A percentile compares a stretch with the other conserved stretches of the same genome.
Conservation (phyloP, 441 rosid species). For the Lepidium campestre region DNA sequence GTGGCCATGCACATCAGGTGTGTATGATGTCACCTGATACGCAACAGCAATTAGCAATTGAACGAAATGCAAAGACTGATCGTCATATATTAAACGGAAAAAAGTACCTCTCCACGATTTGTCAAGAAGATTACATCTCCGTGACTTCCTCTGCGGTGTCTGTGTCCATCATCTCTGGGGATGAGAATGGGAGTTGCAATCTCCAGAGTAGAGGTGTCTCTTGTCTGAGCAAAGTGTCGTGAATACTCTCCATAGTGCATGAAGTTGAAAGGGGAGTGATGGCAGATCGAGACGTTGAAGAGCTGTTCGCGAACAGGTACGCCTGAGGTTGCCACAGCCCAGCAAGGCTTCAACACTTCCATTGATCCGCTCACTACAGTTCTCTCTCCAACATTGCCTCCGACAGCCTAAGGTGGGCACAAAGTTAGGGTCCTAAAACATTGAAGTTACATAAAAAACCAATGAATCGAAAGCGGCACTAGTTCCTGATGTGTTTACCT, state of each 20-base stretch:
- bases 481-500: slow-evolving; percentile 39
- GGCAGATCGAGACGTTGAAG: slow-evolving; percentile 93
- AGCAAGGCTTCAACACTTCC: slow-evolving; percentile 94
- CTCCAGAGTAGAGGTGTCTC: slow-evolving; percentile 67
- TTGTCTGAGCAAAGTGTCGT: slow-evolving; percentile 57
- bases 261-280: slow-evolving; percentile 71
- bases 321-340: slow-evolving; percentile 99
- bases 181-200: slow-evolving; percentile 96
- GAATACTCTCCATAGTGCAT: slow-evolving; percentile 79
- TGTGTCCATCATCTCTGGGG: slow-evolving; percentile 78
- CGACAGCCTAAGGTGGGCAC: slow-evolving; percentile 67
- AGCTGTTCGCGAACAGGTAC: slow-evolving; percentile 95
- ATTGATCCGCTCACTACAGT: slow-evolving; percentile 92
- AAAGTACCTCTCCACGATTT: slow-evolving; percentile 86
- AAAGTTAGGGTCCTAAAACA: slow-evolving; percentile 9
- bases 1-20: slow-evolving; percentile 80
- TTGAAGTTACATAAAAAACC: slow-evolving; percentile 1
- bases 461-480: background rate
- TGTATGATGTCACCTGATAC: slow-evolving; percentile 83
- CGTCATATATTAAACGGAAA: background rate
- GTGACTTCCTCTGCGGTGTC: slow-evolving; percentile 79
- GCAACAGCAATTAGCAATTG: background rate
- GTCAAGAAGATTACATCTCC: slow-evolving; percentile 96
- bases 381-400: slow-evolving; percentile 90
- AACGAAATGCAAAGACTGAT: background rate